Base-by-base conservation (phyloP, 208 protist genomes). In the Leishmania arabica region DNA sequence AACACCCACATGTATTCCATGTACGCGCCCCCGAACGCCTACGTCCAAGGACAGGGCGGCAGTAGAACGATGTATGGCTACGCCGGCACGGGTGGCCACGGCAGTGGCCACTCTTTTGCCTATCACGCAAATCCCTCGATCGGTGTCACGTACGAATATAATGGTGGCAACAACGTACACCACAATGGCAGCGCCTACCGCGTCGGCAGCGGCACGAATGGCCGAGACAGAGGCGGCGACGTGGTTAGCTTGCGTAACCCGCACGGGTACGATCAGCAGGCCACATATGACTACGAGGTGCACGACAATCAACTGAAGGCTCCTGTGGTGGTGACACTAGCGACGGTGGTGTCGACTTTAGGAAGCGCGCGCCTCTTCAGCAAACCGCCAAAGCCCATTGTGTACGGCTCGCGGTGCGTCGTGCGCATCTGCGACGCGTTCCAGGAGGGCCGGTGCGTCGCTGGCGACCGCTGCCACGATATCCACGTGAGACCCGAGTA, bases 291-390 rank as follows among this genome's bases (percentile, higher is more conserved):
- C 77, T 95, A 90, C 86, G 91, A 95, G 78, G 90, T 91, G 54
- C 87, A 94, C 83, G 93, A 95, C 77, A 93, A 84, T 68, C 85
- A 93, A 72, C 85, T 95, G 31, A 96, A 95, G 85, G 87, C 88
- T 0, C 90, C 91, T 65, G 89, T 95, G 56, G 51, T 84, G 34
- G 88, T 96, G 31, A 81, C 70, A 8, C 83, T 75, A n/a, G 69
- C 56, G 79, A 88, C 88, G 49, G 86, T 94, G 40, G 83, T 88
- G 60, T 75, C 87, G 9, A 92, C 90, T 34, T 68, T 84, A 8
- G 93, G 93, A 65, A 94, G 93, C 77, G 77, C 78, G 49, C 87
- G 82, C 42, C 83, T 96, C 6, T 94, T 96, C 83, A 89, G 83
- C 74, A 77, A 71, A 21, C 75, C 80, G 42, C 84, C 84, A 42